These are phyloP conservation scores for Emergomyces africanus DNA, from an alignment of 2,329 filamentous ascomycete genomes.

Conservation along the genomic window DNA sequence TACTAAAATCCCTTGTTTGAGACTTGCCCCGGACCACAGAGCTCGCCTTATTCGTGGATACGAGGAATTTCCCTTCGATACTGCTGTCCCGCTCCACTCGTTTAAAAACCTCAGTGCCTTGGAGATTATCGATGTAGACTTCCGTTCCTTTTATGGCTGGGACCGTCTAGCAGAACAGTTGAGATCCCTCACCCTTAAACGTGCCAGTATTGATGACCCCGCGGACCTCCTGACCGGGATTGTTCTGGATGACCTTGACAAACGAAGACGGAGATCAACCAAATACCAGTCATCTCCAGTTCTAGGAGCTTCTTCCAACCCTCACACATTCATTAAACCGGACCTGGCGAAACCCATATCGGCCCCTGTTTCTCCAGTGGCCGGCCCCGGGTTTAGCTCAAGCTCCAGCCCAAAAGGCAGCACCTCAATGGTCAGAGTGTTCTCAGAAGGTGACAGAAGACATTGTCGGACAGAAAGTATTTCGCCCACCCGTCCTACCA, in stretches of 20 bases:
- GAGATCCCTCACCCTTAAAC: constrained; percentile 75
- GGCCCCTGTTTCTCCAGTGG: constrained; percentile 52
- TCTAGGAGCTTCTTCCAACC: constrained; percentile 45
- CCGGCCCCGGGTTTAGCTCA: constrained; percentile 34
- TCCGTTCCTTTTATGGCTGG: constrained; percentile 95
- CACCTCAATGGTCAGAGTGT: constrained; percentile 39
- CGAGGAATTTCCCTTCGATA: constrained; percentile 97
- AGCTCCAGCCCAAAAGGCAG: constrained; percentile 36
- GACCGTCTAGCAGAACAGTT: constrained; percentile 86
- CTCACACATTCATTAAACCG: constrained; percentile 47
- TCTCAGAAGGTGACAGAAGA: constrained; percentile 38
- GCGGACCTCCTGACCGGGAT: constrained; percentile 84
- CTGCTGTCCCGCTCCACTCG: constrained; percentile 84
- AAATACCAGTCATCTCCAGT: constrained; percentile 74
- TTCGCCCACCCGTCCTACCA: constrained; percentile 65
- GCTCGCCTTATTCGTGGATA: constrained; percentile 83
- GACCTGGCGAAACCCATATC: constrained; percentile 57
- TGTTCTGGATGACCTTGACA: constrained; percentile 93
- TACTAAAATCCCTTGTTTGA: constrained; percentile 90
- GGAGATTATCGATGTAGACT: constrained; percentile 91
- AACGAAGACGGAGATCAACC: constrained; percentile 71
- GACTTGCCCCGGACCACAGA: constrained; percentile 82
- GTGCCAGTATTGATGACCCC: constrained; percentile 77
- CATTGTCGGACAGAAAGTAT: constrained; percentile 52
- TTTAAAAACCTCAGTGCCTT: constrained; percentile 95